Percentiles rank a stretch among this genome's conserved stretches.
Evolutionary conservation across 1,284 basidiomycete species (phyloP).

Genomic region (Sphagnurus paluster): DNA sequence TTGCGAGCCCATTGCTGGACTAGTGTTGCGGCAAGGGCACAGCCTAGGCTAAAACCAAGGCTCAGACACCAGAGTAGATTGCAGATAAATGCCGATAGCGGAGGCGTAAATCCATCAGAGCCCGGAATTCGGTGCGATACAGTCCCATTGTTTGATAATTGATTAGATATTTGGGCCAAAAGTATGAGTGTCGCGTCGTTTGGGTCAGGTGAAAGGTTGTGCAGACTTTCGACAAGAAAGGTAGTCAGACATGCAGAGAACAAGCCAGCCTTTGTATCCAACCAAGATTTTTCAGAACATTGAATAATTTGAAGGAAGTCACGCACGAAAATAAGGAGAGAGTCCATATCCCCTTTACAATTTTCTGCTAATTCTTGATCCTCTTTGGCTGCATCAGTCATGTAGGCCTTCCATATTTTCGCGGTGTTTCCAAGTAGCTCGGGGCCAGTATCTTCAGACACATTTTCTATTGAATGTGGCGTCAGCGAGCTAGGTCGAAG

Average conservation of each 20-base stretch:
- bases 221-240: slow-evolving; percentile 14
- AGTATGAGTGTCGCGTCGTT: neutral
- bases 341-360: slow-evolving; percentile 9
- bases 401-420: slow-evolving; percentile 11
- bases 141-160: no score
- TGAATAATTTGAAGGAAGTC: neutral
- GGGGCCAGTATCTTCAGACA: neutral
- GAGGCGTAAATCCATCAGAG: slow-evolving; percentile 13
- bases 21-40: slow-evolving; percentile 30
- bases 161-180: neutral
- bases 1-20: slow-evolving; percentile 33
- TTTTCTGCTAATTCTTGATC: slow-evolving; percentile 6
- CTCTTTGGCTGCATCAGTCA: slow-evolving; percentile 6
- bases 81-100: slow-evolving; percentile 25
- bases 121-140: neutral
- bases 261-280: slow-evolving; percentile 10
- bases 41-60: slow-evolving; percentile 26
- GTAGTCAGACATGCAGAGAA: slow-evolving; percentile 13
- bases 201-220: slow-evolving; percentile 13
- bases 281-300: neutral
- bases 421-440: slow-evolving; percentile 10
- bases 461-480: no score
- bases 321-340: slow-evolving; percentile 10
- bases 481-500: no score
- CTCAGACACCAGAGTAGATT: slow-evolving; percentile 37